phyloP scores from a whole-genome alignment of 2,329 filamentous ascomycete species.

The Ophiostoma quercus region DNA sequence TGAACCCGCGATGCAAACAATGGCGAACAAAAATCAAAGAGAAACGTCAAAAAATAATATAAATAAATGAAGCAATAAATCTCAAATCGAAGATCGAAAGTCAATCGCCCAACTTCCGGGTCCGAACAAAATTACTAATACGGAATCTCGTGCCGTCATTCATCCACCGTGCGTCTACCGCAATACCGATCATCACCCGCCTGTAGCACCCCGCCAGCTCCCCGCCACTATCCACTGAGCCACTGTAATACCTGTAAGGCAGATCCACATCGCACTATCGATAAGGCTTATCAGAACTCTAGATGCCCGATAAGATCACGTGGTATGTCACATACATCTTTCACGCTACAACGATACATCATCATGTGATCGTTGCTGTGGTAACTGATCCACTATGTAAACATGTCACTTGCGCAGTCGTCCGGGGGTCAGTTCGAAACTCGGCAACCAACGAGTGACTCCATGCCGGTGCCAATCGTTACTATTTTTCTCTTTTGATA shows the following conservation, averaged over 20 bases:
- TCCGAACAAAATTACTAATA: background rate
- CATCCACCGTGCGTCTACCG: background rate
- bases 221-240: background rate
- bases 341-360: background rate
- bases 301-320: background rate
- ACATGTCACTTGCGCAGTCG: constrained; percentile 21
- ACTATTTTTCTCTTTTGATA: constrained; percentile 1
- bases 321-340: background rate
- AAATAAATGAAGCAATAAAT: background rate
- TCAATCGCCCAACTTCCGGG: background rate
- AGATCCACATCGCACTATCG: background rate
- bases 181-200: background rate
- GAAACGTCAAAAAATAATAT: background rate
- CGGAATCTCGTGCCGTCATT: background rate
- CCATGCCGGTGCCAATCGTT: constrained; percentile 15
- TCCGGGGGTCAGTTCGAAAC: constrained; percentile 13
- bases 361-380: constrained; percentile 21
- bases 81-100: background rate
- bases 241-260: background rate
- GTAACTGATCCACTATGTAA: constrained; percentile 22
- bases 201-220: constrained; percentile 7
- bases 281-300: background rate
- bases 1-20: background rate
- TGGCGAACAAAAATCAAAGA: background rate
- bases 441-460: constrained; percentile 20